These are phyloP conservation scores for Dovyalis caffra DNA, from an alignment of 345 rosid genomes.

Conservation along the genomic window DNA sequence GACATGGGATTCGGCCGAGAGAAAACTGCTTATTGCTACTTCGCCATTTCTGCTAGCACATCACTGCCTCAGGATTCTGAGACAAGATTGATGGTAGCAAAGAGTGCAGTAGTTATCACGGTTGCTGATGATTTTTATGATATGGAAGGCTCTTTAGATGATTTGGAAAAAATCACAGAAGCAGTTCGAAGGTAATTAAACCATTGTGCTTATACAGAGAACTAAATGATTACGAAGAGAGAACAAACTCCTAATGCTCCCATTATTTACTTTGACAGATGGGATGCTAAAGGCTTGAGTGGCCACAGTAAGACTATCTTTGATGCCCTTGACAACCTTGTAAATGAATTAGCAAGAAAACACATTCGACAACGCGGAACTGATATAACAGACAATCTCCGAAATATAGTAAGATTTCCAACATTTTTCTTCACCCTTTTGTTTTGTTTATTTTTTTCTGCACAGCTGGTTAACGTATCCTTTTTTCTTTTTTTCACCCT, in stretches of 20 bases:
- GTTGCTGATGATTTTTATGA: conserved; percentile 71
- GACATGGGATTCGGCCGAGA: conserved; percentile 68
- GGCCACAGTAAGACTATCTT: conserved; percentile 52
- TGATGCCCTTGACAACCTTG: conserved; percentile 46
- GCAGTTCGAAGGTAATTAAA: conserved; percentile 48
- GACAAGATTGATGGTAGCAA: conserved; percentile 36
- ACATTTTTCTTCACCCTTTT: no score
- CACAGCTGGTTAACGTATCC: neutral
- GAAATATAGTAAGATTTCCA: conserved; percentile 36
- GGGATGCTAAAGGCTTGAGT: conserved; percentile 48
- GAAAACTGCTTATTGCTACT: conserved; percentile 59
- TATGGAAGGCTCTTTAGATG: conserved; percentile 46
- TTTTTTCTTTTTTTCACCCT: neutral
- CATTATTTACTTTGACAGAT: conserved; percentile 29
- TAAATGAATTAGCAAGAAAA: conserved; percentile 30
- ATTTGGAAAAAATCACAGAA: conserved; percentile 42
- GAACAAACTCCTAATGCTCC: neutral
- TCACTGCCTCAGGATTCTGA: conserved; percentile 41
- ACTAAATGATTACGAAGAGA: neutral
- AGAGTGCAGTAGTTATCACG: conserved; percentile 48
- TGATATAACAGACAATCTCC: conserved; percentile 39
- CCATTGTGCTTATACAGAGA: neutral
- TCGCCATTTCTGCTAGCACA: conserved; percentile 37
- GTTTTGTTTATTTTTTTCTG: neutral
- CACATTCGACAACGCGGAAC: conserved; percentile 26